Evolutionary conservation across 129 eudicot genomes (phyloP), one percentile per base, ranked within the genome.

Genomic region (Flaveria trinervia): DNA sequence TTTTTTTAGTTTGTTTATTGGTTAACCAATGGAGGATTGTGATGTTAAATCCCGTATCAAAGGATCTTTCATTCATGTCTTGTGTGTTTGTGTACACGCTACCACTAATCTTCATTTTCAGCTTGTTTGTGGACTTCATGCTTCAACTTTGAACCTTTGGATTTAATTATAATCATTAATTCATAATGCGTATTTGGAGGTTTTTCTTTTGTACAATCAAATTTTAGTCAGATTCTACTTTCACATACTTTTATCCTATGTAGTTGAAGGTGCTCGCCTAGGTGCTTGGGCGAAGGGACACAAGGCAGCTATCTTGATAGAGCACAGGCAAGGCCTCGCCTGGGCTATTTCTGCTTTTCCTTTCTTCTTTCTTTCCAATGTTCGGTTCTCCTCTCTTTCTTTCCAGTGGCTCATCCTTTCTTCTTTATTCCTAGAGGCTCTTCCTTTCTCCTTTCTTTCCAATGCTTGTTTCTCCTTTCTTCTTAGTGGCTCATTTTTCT

Each of bases 61-160:
- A 62, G 68, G 44, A 22, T 39, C 17, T 25, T 28, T 26, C 17
- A 12, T 18, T 36, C 41, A 5, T 36, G 41, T 36, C 6, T 62
- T 62, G 68, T 7, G 8, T 28, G 9, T 62, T 62, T 62, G 68
- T 62, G 43, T 62, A 62, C 68, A 62, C 36, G 5, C 44, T 54
- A 4, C 16, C 39, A 4, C 68, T 62, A 62, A 26, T 62, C 18
- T 62, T 28, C 8, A 62, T 26, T 13, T 36, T 36, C 41, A 36
- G 7, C 6, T 64, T 64, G 45, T 64, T 30, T 64, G 44, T 64
- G 68, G 20, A 36, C 41, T 36, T 36, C 41, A 36, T 36, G 14
- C 4, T 64, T 64, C 45, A 64, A 28, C 18, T 6, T 30, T n/a
- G 67, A 11, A 12, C 16, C 41, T 12, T 60, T 23, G 16, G 13